These are phyloP conservation scores for Groenewaldozyma auringiensis DNA, from an alignment of 1,139 yeast species.

Conservation along the genomic window DNA sequence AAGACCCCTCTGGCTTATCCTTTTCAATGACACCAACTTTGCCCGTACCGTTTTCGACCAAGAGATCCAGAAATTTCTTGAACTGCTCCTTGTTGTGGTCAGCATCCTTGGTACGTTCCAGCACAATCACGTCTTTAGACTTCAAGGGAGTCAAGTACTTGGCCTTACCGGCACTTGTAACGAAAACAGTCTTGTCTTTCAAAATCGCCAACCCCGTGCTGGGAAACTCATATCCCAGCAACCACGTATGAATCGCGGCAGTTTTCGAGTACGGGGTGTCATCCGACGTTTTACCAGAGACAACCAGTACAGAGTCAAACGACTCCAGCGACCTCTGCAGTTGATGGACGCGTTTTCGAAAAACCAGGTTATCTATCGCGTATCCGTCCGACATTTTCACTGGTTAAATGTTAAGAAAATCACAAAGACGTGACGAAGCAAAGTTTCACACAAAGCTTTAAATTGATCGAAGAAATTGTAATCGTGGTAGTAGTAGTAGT, in stretches of 20 bases:
- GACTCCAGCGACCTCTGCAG: conserved; percentile 36
- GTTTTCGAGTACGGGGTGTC: conserved; percentile 89
- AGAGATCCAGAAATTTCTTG: conserved; percentile 45
- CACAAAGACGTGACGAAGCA: no score
- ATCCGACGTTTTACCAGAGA: conserved; percentile 78
- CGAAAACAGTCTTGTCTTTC: conserved; percentile 50
- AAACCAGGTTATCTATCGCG: conserved; percentile 38
- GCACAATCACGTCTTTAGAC: conserved; percentile 51
- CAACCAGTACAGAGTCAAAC: conserved; percentile 53
- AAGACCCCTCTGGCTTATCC: conserved; percentile 75
- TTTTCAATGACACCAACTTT: conserved; percentile 59
- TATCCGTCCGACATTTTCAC: conserved; percentile 1
- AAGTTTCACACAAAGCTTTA: no score
- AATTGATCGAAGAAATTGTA: no score
- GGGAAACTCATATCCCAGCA: conserved; percentile 90
- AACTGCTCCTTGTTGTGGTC: conserved; percentile 67
- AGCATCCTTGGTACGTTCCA: conserved; percentile 75
- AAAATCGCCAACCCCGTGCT: conserved; percentile 72
- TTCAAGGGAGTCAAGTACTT: conserved; percentile 58
- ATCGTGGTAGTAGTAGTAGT: no score
- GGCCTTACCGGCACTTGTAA: conserved; percentile 85
- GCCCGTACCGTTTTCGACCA: conserved; percentile 38
- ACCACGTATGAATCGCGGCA: conserved; percentile 84
- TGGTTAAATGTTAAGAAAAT: no score
- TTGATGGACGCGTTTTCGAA: conserved; percentile 37